Evolutionary conservation across 345 rosid genomes (phyloP), one percentile per base, ranked within the genome.

Genomic region (Acer yangbiense): DNA sequence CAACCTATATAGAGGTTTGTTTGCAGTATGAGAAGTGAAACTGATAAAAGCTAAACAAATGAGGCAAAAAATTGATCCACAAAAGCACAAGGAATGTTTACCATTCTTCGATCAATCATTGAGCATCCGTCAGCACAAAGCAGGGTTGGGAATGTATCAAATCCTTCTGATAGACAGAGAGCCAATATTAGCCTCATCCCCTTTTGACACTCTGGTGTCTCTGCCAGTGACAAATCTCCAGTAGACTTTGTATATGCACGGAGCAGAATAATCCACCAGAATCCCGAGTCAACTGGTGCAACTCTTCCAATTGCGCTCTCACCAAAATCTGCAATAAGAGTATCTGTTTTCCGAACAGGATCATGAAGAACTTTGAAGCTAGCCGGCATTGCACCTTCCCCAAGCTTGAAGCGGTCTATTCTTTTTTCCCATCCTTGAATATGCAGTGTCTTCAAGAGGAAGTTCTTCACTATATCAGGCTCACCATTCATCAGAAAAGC

Each of bases 61-160:
- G 9, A 43, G 20, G 29, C 71, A 68, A 43, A 68, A 7, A 43
- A 6, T 68, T 20, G 23, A 35, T 35, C 39, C 39, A 35, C 25
- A 72, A 16, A 20, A 57, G 46, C 54, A 74, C 77, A 71, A 55
- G 46, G 55, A 18, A 25, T 72, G 41, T 79, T 81, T 82, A 91
- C 96, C 96, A 91, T 91, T 90, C 93, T 88, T 43, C 96, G 87
- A 90, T 91, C 96, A 82, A 91, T 81, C 93, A 91, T 91, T 9
- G 90, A 90, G 79, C 93, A 91, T 39, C 95, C 95, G 52, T 90
- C 94, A 60, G 94, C 92, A 75, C 94, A 90, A 74, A 90, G 92
- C 61, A 91, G 81, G 0, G 96, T 90, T 10, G 96, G 96, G 77
- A 91, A 91, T 72, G 96, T 91, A 71, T 91, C 96, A 39, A 91